A percentile compares a stretch with the other conserved stretches of the same genome.
phyloP scores from a whole-genome alignment of 2,329 filamentous ascomycete species.

The Biscogniauxia mediterranea region DNA sequence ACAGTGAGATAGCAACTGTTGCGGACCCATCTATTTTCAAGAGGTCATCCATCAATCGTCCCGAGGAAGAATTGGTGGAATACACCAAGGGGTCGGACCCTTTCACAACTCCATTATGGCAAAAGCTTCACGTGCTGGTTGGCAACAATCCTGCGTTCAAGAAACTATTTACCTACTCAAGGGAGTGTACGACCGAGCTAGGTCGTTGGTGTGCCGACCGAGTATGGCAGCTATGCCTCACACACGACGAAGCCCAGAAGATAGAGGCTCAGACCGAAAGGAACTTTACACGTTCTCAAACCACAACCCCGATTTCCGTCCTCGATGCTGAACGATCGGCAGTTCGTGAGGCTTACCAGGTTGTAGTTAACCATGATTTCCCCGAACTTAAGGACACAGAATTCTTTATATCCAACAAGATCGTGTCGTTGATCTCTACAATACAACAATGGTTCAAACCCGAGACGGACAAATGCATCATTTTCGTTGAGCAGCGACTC shows the following conservation, averaged over 20 bases:
- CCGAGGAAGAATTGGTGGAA: slow-evolving; percentile 58
- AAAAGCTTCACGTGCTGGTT: slow-evolving; percentile 48
- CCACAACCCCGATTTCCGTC: slow-evolving; percentile 21
- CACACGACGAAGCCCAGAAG: slow-evolving; percentile 59
- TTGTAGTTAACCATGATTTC: slow-evolving; percentile 55
- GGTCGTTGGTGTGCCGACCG: slow-evolving; percentile 84
- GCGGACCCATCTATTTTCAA: slow-evolving; percentile 53
- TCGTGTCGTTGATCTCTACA: slow-evolving; percentile 58
- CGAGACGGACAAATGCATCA: slow-evolving; percentile 68
- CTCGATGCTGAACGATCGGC: slow-evolving; percentile 31
- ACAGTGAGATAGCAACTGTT: slow-evolving; percentile 79
- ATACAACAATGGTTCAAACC: slow-evolving; percentile 62
- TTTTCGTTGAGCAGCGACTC: slow-evolving; percentile 79
- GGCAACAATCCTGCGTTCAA: slow-evolving; percentile 46
- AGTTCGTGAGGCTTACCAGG: slow-evolving; percentile 56
- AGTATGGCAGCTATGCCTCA: slow-evolving; percentile 71
- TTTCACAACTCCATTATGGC: slow-evolving; percentile 65
- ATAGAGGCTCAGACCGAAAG: slow-evolving; percentile 56
- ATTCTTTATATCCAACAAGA: slow-evolving; percentile 67
- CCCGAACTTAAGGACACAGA: slow-evolving; percentile 28
- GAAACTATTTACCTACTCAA: slow-evolving; percentile 58
- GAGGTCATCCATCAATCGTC: slow-evolving; percentile 54
- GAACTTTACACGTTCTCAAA: slow-evolving; percentile 33
- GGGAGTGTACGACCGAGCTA: slow-evolving; percentile 61
- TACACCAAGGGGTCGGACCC: slow-evolving; percentile 47